Conservation (phyloP, 192 early-diverging fungal genomes). For the Coemansia sp. region DNA sequence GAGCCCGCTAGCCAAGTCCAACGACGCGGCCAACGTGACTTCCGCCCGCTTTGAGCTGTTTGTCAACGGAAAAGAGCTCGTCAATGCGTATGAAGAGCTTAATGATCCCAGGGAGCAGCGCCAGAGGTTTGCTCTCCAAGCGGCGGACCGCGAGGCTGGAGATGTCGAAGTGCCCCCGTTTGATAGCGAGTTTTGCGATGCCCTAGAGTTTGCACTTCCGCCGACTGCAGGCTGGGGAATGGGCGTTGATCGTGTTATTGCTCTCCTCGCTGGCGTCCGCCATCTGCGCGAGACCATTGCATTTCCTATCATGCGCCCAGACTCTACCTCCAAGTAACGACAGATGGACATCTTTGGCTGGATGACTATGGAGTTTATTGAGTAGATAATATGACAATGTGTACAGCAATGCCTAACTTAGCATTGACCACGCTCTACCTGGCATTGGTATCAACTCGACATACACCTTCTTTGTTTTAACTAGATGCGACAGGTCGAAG, state of each 20-base stretch:
- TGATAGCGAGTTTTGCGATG: constrained; percentile 74
- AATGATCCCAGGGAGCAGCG: constrained; percentile 85
- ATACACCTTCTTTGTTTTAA: background rate
- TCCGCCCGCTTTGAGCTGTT: constrained; percentile 83
- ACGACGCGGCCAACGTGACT: constrained; percentile 38
- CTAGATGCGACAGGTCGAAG: background rate
- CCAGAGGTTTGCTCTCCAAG: constrained; percentile 65
- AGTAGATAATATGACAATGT: too few species aligned
- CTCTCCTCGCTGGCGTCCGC: constrained; percentile 66
- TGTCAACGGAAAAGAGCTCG: constrained; percentile 74
- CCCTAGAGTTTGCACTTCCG: constrained; percentile 83
- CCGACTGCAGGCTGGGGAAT: constrained; percentile 92
- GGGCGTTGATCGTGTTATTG: constrained; percentile 81
- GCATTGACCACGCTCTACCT: background rate
- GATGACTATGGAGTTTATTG: background rate
- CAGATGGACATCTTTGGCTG: background rate
- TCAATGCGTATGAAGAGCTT: constrained; percentile 90
- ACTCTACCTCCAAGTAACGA: background rate
- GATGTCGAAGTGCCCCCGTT: constrained; percentile 77
- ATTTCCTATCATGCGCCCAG: constrained; percentile 66
- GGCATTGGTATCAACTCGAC: background rate
- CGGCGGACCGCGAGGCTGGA: constrained; percentile 64
- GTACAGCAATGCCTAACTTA: background rate
- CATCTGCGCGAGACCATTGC: constrained; percentile 85
- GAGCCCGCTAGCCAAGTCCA: constrained; percentile 80